A percentile compares a stretch with the other conserved stretches of the same genome.
phyloP scores from a whole-genome alignment of 1,284 basidiomycete genomes.

The Leccinum fuscescens region DNA sequence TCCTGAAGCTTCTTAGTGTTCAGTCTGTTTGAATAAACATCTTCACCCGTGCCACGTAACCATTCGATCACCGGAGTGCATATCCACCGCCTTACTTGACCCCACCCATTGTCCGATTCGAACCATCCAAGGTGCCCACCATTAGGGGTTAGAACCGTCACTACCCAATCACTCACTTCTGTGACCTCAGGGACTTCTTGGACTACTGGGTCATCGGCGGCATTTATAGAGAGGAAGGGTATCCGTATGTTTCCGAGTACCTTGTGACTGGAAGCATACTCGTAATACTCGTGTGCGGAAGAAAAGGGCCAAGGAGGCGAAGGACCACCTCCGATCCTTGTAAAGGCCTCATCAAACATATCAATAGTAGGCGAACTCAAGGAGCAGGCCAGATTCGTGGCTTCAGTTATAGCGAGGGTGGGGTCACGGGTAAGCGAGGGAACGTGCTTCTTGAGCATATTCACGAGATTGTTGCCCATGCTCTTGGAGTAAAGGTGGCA shows the following conservation, averaged over 20 bases:
- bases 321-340: conserved; percentile 75
- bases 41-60: conserved; percentile 59
- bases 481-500: conserved; percentile 78
- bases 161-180: conserved; percentile 61
- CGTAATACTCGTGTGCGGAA: conserved; percentile 82
- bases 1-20: conserved; percentile 39
- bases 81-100: conserved; percentile 64
- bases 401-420: conserved; percentile 49
- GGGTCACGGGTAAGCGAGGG: conserved; percentile 50
- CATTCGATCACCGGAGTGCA: conserved; percentile 74
- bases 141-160: conserved; percentile 69
- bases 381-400: conserved; percentile 43
- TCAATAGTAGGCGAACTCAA: conserved; percentile 55
- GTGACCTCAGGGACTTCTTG: conserved; percentile 60
- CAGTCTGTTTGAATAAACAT: conserved; percentile 40
- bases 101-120: conserved; percentile 48
- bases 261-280: conserved; percentile 59
- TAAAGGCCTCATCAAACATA: conserved; percentile 68
- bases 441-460: conserved; percentile 64
- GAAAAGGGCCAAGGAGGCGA: conserved; percentile 78
- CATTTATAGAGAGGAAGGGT: conserved; percentile 82
- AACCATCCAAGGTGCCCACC: conserved; percentile 99
- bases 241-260: conserved; percentile 58
- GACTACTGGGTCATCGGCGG: conserved; percentile 90
- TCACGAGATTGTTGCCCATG: conserved; percentile 78